Evolutionary conservation across 257 asterid genomes (phyloP).

Genomic region (Solanum phureja): DNA sequence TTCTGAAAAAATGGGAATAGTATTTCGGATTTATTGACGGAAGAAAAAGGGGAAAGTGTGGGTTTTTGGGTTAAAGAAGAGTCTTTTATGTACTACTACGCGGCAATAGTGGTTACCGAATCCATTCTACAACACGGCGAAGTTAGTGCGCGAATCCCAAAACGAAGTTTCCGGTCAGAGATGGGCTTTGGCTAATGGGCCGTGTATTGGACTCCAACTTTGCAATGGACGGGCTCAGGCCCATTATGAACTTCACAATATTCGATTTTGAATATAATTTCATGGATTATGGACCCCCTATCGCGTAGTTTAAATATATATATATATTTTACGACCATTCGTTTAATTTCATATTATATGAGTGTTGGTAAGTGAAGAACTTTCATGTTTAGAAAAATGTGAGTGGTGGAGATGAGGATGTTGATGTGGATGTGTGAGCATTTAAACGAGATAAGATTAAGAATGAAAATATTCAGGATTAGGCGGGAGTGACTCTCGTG

Average conservation of each 20-base stretch:
- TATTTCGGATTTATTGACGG: background rate
- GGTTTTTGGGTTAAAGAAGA: background rate
- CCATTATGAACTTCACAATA: background rate
- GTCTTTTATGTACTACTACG: background rate
- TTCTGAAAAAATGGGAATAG: background rate
- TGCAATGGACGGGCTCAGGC: background rate
- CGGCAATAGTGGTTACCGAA: background rate
- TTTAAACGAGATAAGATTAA: too few species aligned
- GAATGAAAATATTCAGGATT: rapidly evolving
- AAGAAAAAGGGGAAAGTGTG: background rate
- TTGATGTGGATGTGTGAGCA: background rate
- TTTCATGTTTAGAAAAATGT: background rate
- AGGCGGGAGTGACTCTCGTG: too few species aligned
- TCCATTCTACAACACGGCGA: background rate
- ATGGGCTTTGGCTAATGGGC: background rate
- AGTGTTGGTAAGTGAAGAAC: too few species aligned
- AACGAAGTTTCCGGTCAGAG: background rate
- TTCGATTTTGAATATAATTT: background rate
- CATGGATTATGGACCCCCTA: too few species aligned
- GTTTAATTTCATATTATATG: too few species aligned
- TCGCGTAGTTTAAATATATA: too few species aligned
- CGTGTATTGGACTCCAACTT: background rate
- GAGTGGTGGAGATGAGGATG: background rate
- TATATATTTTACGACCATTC: too few species aligned
- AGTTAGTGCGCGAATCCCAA: background rate